A percentile compares a stretch with the other conserved stretches of the same genome.
phyloP scores from a whole-genome alignment of 345 rosid genomes.

The Erucastrum elatum region DNA sequence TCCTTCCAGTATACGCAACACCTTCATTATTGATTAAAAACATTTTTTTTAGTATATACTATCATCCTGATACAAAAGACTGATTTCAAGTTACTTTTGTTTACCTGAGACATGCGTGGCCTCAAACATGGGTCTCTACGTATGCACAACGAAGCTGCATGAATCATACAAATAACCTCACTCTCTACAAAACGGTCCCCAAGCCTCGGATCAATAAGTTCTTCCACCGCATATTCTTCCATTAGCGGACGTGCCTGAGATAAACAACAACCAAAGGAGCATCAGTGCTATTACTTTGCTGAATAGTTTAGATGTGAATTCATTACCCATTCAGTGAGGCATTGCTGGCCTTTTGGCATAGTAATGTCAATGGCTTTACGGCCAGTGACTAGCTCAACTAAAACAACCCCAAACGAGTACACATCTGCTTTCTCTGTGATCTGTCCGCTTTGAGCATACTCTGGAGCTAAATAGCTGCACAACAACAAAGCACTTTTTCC shows the following conservation, averaged over 20 bases:
- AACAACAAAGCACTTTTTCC: no score
- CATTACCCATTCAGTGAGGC: no score
- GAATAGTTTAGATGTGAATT: no score
- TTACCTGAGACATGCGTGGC: constrained; percentile 99
- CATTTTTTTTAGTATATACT: constrained; percentile 13
- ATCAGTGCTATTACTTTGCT: no score
- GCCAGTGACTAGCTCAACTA: no score
- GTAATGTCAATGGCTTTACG: no score
- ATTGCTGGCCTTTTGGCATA: no score
- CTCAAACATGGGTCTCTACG: constrained; percentile 83
- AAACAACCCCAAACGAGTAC: no score
- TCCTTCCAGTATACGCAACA: no score
- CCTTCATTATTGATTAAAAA: constrained; percentile 48
- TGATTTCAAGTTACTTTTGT: constrained; percentile 7
- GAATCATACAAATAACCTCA: constrained; percentile 93
- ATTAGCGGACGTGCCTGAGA: constrained; percentile 88
- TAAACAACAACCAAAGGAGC: background rate
- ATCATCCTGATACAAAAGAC: constrained; percentile 1
- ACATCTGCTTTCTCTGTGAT: no score
- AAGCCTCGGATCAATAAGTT: constrained; percentile 77
- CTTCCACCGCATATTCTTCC: constrained; percentile 81
- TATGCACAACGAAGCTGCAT: constrained; percentile 90
- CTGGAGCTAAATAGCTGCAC: no score
- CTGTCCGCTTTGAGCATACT: no score
- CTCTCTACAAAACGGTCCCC: constrained; percentile 59